Evolutionary conservation across 768 basidiomycete genomes (phyloP).

Genomic region (Austroboletus eburneus): DNA sequence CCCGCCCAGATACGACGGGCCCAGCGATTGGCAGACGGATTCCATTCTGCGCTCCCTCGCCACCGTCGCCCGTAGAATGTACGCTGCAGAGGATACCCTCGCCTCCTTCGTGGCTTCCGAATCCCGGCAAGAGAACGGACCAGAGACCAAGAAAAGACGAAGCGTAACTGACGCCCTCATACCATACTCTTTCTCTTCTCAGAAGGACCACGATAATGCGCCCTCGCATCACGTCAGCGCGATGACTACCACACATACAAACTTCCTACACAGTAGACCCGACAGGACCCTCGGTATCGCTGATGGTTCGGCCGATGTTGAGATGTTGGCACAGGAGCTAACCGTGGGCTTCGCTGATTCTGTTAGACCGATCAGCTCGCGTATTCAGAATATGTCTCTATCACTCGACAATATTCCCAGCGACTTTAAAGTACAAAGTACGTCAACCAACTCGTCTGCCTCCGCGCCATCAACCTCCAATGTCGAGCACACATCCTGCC

Average conservation of each 20-base stretch:
- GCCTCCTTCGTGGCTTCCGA: constrained; percentile 37
- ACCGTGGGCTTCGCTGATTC: constrained; percentile 22
- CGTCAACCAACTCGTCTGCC: constrained; percentile 30
- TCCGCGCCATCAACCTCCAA: constrained; percentile 46
- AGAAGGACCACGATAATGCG: constrained; percentile 20
- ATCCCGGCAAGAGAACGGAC: constrained; percentile 31
- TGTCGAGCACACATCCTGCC: constrained; percentile 43
- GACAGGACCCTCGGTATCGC: constrained; percentile 15
- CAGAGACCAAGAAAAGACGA: constrained; percentile 45
- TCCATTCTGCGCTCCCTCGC: constrained; percentile 50
- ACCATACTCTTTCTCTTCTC: constrained; percentile 33
- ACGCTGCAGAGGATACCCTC: constrained; percentile 48
- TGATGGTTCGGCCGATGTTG: constrained; percentile 22
- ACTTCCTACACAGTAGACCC: constrained; percentile 23
- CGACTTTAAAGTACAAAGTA: constrained; percentile 31
- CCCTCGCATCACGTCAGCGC: constrained; percentile 23
- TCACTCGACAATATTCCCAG: constrained; percentile 48
- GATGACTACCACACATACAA: constrained; percentile 15
- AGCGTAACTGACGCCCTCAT: constrained; percentile 35
- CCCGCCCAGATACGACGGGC: constrained; percentile 52
- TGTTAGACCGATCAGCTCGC: constrained; percentile 25
- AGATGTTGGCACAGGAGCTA: constrained; percentile 27
- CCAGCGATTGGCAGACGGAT: constrained; percentile 55
- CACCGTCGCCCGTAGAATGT: constrained; percentile 50
- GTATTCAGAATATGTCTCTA: constrained; percentile 42